Evolutionary conservation across 1,139 yeast genomes (phyloP).

Genomic region (Groenewaldozyma sp.): DNA sequence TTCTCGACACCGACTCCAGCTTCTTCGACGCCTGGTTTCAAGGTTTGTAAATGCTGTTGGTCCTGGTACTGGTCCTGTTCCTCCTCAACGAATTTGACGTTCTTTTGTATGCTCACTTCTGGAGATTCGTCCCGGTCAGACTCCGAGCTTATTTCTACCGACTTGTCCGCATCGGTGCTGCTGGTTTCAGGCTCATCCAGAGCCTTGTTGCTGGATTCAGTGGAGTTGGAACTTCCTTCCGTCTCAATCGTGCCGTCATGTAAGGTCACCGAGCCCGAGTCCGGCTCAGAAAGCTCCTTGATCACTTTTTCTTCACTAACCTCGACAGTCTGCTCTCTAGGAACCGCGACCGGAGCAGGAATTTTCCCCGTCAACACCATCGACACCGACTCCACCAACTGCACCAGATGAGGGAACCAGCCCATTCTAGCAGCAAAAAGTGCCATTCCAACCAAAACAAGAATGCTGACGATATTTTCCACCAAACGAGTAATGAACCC

Average conservation of each 20-base stretch:
- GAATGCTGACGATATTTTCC: conserved; percentile 43
- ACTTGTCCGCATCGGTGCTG: background rate
- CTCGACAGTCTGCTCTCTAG: background rate
- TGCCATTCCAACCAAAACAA: conserved; percentile 29
- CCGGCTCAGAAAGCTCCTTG: background rate
- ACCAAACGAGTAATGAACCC: conserved; percentile 27
- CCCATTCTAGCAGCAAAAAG: conserved; percentile 33
- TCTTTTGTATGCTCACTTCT: conserved; percentile 2
- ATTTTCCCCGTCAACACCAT: conserved; percentile 10
- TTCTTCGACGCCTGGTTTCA: conserved; percentile 12
- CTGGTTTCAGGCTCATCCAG: background rate
- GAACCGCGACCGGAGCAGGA: background rate
- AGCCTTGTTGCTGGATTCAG: background rate
- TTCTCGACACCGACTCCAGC: too few species aligned
- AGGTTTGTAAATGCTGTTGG: conserved; percentile 5
- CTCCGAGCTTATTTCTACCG: background rate
- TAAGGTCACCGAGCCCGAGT: background rate
- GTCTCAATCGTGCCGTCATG: background rate
- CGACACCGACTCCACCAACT: conserved; percentile 13
- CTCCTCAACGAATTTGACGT: conserved; percentile 19
- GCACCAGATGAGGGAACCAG: conserved; percentile 33
- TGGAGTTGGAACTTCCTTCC: background rate
- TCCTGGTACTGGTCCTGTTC: conserved; percentile 5
- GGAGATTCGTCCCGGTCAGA: background rate
- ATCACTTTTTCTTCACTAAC: background rate